Evolutionary conservation across 352 stramenopile species (phyloP).

Genomic region (Pythium utonaiense): DNA sequence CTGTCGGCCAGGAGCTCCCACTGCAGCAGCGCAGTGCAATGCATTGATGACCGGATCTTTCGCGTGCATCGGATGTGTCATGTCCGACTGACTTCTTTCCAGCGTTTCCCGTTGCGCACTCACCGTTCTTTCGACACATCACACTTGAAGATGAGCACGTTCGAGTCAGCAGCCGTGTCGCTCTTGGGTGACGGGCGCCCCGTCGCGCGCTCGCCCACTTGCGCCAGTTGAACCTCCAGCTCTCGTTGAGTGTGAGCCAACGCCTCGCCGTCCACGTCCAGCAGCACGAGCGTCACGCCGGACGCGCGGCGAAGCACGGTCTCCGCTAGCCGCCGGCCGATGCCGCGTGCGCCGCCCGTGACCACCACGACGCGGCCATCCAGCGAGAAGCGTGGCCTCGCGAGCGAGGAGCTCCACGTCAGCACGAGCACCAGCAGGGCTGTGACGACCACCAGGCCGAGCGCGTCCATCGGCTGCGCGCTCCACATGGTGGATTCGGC

Average conservation of each 20-base stretch:
- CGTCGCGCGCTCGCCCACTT: conserved; percentile 12
- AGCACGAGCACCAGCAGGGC: conserved; percentile 37
- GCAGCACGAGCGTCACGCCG: conserved; percentile 44
- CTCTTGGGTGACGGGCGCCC: neutral
- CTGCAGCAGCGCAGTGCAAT: neutral
- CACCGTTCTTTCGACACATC: conserved; percentile 63
- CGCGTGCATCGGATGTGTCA: too few relatives aligned
- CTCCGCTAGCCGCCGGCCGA: conserved; percentile 43
- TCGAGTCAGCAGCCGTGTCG: neutral
- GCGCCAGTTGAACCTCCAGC: conserved; percentile 12
- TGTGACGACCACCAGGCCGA: neutral
- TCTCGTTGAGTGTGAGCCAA: conserved; percentile 30
- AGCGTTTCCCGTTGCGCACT: neutral
- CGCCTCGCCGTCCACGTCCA: conserved; percentile 54
- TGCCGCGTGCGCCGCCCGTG: conserved; percentile 55
- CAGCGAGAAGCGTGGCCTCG: conserved; percentile 30
- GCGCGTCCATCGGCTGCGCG: neutral
- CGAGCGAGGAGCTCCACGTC: neutral
- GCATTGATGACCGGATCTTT: conserved; percentile 2
- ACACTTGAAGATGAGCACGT: conserved; percentile 47
- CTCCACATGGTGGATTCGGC: neutral
- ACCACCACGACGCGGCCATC: conserved; percentile 56
- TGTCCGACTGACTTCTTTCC: neutral
- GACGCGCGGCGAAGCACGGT: conserved; percentile 27
- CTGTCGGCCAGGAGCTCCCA: neutral